These are phyloP conservation scores for Termitomyces sp. DNA, from an alignment of 1,284 basidiomycete species.

Conservation along the genomic window DNA sequence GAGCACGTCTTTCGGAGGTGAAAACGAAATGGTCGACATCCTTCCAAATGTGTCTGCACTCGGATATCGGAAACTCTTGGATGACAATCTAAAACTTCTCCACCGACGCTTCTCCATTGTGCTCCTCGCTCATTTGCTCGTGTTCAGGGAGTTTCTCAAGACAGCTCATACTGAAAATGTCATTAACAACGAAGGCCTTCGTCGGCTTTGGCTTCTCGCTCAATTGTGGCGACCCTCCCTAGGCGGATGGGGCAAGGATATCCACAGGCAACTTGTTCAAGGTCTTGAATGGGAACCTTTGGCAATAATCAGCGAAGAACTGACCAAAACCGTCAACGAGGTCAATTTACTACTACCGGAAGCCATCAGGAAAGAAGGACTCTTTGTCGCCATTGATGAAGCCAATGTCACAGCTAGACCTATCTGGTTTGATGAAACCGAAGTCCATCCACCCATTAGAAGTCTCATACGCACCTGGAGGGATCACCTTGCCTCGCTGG, in stretches of 20 bases:
- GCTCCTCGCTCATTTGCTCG: not conserved
- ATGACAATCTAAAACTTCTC: not conserved
- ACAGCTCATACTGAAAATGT: not conserved
- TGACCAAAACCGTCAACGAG: not conserved
- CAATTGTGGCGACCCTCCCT: not conserved
- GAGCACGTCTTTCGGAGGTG: not conserved
- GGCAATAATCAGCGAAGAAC: not conserved
- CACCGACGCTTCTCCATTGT: not conserved
- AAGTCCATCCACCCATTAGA: not conserved
- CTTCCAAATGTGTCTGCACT: not conserved
- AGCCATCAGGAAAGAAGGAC: not conserved
- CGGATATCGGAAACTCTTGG: not conserved
- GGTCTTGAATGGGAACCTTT: not conserved
- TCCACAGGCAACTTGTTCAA: not conserved
- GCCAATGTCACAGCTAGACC: not conserved
- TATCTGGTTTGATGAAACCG: not conserved
- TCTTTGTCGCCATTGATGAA: constrained; percentile 3
- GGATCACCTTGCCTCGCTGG: not conserved
- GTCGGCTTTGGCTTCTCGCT: not conserved
- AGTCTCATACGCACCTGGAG: constrained; percentile 1
- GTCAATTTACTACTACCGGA: not conserved
- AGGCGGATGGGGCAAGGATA: not conserved
- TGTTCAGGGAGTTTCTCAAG: not conserved
- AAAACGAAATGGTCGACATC: not conserved
- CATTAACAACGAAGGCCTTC: not conserved